Conservation (phyloP, 176 grass and related monocot species). For the Tillandsia fasciculata region DNA sequence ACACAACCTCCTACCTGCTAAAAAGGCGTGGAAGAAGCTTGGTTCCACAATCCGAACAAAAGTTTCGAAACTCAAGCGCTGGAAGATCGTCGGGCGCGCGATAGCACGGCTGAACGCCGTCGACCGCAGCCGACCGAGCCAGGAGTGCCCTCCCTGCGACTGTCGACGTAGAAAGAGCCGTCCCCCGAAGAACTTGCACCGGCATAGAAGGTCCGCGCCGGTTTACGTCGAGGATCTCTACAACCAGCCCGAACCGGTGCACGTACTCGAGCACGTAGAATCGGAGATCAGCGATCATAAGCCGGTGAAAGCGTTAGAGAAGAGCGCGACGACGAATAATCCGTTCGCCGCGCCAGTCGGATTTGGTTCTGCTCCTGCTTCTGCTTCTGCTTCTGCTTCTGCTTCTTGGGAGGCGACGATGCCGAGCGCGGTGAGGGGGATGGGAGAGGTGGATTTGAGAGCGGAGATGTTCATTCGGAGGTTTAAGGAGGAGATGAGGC, state of each 20-base stretch:
- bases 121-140: too few relatives aligned
- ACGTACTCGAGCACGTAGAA: neutral
- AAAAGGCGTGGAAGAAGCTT: conserved; percentile 20
- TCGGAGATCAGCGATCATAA: neutral
- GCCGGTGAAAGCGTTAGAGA: conserved; percentile 3
- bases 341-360: neutral
- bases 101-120: conserved; percentile 1
- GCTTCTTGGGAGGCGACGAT: too few relatives aligned
- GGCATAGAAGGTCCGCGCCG: conserved; percentile 24
- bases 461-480: conserved; percentile 69
- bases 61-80: conserved; percentile 17
- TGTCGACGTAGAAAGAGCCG: neutral
- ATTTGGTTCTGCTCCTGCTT: neutral
- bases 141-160: too few relatives aligned
- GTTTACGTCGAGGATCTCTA: conserved; percentile 64
- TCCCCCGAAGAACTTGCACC: neutral
- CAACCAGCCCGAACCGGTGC: conserved; percentile 8
- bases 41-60: neutral
- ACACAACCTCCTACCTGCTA: conserved; percentile 10
- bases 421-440: conserved; percentile 23
- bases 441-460: conserved; percentile 53
- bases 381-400: neutral
- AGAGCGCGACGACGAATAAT: conserved; percentile 18
- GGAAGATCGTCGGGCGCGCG: conserved; percentile 3
- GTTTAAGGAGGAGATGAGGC: conserved; percentile 82